Base-by-base conservation (phyloP, 768 basidiomycete genomes). In the Boletus rubropictus region DNA sequence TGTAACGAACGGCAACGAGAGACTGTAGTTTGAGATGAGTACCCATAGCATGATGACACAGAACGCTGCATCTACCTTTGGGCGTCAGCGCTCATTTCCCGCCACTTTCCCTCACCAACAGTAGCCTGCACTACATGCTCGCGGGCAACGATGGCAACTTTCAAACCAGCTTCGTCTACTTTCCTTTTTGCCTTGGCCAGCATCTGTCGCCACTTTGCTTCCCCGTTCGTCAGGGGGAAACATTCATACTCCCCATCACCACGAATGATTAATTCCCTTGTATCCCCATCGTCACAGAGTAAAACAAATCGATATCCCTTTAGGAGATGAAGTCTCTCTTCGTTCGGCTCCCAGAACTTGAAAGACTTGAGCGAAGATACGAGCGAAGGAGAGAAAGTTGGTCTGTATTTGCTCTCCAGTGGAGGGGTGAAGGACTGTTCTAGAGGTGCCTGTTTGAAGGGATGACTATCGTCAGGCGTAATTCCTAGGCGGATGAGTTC, bases 261-360 rank as follows among this genome's bases (percentile, higher is more conserved):
- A 28, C 77, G 66, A 40, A 68, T 67, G 41, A 87, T 69, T 35
- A 86, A 59, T 14, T 80, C 80, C 46, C 73, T 71, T 20, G 80
- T 63, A 20, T 78, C 77, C 6, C 60, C 62, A 17, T 76, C 74
- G 53, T 84, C 82, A 2, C 76, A 75, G 5, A 82, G 66, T 44
- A 81, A 79, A 7, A 88, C 57, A 56, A 88, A 86, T 7, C 81
- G 71, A 49, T 71, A 76, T 0, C 63, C 61, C 5, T 64, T 60
- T 27, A 89, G 71, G 56, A 89, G 68, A 39, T 72, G 70, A 8
- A 78, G 55, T 8, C 87, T 72, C 46, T 72, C 79, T 57, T 84
- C 81, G 44, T 81, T 82, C 0, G 81, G 81, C 48, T 82, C 78
- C 87, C 86, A 88, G 3, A 77, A 66, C 22, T 71, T 75, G 58